Percentiles rank a stretch among this genome's conserved stretches.
Evolutionary conservation across 2,329 filamentous ascomycete genomes (phyloP).

Genomic region (Epichloe sylvatica): DNA sequence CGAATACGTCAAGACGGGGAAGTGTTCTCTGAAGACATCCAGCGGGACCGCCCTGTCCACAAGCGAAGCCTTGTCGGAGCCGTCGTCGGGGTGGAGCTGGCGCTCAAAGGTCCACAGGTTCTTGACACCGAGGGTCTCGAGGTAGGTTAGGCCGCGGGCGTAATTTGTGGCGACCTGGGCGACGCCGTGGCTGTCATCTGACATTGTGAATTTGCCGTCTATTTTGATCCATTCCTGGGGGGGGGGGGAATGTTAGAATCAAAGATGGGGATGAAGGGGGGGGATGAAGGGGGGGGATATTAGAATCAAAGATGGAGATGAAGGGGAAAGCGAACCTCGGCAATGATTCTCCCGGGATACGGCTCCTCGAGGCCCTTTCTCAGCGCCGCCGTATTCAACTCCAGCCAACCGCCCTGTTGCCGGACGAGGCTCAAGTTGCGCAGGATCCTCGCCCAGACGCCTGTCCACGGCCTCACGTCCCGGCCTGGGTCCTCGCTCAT

Average conservation of each 20-base stretch:
- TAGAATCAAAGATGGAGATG: neutral
- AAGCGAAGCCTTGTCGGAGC: conserved; percentile 21
- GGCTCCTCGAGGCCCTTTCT: conserved; percentile 84
- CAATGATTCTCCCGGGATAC: conserved; percentile 70
- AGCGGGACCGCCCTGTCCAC: conserved; percentile 31
- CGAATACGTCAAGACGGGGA: conserved; percentile 6
- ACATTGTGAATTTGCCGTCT: conserved; percentile 75
- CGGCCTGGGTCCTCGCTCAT: conserved; percentile 55
- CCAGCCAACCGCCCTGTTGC: conserved; percentile 66
- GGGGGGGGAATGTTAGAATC: neutral
- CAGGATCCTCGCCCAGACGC: conserved; percentile 60
- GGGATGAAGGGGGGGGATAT: neutral
- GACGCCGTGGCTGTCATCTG: conserved; percentile 86
- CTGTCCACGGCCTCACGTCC: conserved; percentile 41
- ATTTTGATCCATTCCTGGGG: conserved; percentile 55
- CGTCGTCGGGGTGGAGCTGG: conserved; percentile 16
- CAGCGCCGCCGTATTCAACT: conserved; percentile 78
- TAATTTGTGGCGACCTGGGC: conserved; percentile 85
- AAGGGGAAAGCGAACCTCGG: conserved; percentile 41
- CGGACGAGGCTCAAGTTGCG: conserved; percentile 62
- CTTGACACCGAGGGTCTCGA: conserved; percentile 50
- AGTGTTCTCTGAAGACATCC: conserved; percentile 22
- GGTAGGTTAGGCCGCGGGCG: conserved; percentile 51
- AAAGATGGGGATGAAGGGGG: neutral
- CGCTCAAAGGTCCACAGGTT: conserved; percentile 45